A percentile compares a stretch with the other conserved stretches of the same genome.
phyloP scores from a whole-genome alignment of 305 asterid genomes.

The Fraxinus platypoda region DNA sequence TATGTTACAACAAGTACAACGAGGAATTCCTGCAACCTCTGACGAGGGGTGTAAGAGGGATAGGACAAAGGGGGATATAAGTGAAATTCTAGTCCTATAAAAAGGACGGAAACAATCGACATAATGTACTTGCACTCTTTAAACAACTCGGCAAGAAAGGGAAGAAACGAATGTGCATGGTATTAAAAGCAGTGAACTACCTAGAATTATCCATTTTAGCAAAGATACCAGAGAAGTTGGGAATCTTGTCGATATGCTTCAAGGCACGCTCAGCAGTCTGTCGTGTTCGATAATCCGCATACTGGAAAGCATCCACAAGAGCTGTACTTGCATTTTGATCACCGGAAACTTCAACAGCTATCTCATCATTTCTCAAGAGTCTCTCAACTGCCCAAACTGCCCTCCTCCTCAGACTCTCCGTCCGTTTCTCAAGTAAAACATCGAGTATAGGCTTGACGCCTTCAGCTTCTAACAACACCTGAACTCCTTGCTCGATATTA shows the following conservation, averaged over 20 bases:
- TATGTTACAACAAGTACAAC: slow-evolving; percentile 16
- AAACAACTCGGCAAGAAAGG: slow-evolving; percentile 11
- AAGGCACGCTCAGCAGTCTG: slow-evolving; percentile 91
- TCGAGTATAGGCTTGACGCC: slow-evolving; percentile 72
- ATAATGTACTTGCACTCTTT: slow-evolving; percentile 37
- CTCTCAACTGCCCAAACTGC: slow-evolving; percentile 94
- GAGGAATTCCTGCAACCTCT: slow-evolving; percentile 5
- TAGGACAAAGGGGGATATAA: neutral
- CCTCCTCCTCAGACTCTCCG: slow-evolving; percentile 63
- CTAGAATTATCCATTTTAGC: slow-evolving; percentile 40
- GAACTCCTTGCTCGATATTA: slow-evolving; percentile 67
- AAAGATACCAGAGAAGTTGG: slow-evolving; percentile 82
- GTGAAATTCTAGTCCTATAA: neutral
- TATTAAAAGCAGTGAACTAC: neutral
- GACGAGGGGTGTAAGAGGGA: neutral
- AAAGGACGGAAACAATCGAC: neutral
- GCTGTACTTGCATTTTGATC: slow-evolving; percentile 82
- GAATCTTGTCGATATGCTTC: slow-evolving; percentile 73
- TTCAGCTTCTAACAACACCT: slow-evolving; percentile 59
- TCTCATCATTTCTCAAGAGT: slow-evolving; percentile 58
- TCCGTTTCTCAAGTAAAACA: slow-evolving; percentile 69
- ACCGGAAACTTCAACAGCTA: slow-evolving; percentile 58
- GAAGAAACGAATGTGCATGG: neutral
- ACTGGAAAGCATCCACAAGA: slow-evolving; percentile 85
- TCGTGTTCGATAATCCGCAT: slow-evolving; percentile 74